Conservation (phyloP, 2,329 filamentous ascomycete species). For the Pseudocercospora vitis region DNA sequence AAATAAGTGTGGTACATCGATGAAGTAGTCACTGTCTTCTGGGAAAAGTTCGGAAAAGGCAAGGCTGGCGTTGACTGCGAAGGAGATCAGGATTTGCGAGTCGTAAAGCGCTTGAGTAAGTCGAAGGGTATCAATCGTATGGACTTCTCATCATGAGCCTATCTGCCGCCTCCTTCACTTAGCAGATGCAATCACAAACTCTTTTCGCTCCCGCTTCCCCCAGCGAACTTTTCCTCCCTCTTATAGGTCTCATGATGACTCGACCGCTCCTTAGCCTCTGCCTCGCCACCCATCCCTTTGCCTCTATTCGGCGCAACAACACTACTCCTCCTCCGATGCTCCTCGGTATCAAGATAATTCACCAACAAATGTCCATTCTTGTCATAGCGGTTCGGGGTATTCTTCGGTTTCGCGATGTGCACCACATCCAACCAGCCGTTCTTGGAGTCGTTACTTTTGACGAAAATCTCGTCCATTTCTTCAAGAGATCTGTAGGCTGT, state of each 20-base stretch:
- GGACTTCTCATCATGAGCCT: not conserved
- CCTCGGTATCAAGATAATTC: constrained; percentile 45
- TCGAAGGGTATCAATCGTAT: not conserved
- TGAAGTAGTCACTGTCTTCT: too few relatives aligned
- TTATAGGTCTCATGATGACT: constrained; percentile 19
- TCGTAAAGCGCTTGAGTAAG: not conserved
- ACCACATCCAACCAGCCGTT: constrained; percentile 50
- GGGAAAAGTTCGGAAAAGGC: too few relatives aligned
- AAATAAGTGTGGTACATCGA: constrained; percentile 12
- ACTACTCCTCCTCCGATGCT: constrained; percentile 21
- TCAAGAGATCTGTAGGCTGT: constrained; percentile 64
- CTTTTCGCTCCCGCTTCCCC: constrained; percentile 22
- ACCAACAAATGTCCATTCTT: constrained; percentile 58
- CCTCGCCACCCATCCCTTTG: constrained; percentile 3
- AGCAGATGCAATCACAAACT: not conserved
- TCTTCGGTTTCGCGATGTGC: constrained; percentile 48
- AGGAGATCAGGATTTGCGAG: not conserved
- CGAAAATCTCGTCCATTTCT: constrained; percentile 66
- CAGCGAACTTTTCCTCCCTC: constrained; percentile 12
- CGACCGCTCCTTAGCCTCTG: constrained; percentile 23
- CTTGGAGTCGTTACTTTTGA: constrained; percentile 48
- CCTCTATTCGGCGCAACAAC: constrained; percentile 11
- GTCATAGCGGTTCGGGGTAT: constrained; percentile 56
- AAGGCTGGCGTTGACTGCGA: too few relatives aligned
- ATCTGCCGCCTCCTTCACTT: too few relatives aligned